Percentiles rank a stretch among this genome's conserved stretches.
Conservation (phyloP, 78 protist species). For the Dictyostelium purpureum region DNA sequence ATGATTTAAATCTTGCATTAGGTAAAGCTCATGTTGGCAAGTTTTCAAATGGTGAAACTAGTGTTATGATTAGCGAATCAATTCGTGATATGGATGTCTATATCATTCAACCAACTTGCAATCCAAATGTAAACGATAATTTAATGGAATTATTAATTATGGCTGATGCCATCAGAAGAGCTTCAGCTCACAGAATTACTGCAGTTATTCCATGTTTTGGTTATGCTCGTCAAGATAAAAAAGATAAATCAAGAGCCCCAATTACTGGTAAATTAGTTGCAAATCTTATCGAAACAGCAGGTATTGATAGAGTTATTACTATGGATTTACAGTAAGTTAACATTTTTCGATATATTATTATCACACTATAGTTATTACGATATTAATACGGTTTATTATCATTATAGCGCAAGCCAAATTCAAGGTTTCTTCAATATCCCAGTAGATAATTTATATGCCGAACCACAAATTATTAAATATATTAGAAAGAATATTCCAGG, state of each 20-base stretch:
- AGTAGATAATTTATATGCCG: constrained; percentile 91
- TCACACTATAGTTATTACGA: neutral
- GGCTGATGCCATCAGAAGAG: constrained; percentile 89
- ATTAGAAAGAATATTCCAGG: constrained; percentile 83
- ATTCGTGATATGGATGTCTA: constrained; percentile 88
- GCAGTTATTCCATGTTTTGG: constrained; percentile 92
- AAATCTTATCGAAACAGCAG: constrained; percentile 90
- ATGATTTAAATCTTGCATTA: constrained; percentile 74
- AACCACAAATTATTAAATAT: constrained; percentile 85
- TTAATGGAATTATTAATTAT: constrained; percentile 92
- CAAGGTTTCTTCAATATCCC: constrained; percentile 86
- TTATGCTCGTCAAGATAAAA: constrained; percentile 87
- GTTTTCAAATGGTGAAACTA: constrained; percentile 85
- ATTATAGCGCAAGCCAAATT: constrained; percentile 62
- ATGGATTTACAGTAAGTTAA: constrained; percentile 90
- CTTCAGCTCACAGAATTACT: constrained; percentile 89
- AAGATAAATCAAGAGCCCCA: constrained; percentile 88
- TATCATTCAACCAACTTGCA: constrained; percentile 87
- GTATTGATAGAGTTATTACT: constrained; percentile 90
- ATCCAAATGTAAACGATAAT: constrained; percentile 83
- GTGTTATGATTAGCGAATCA: constrained; percentile 79
- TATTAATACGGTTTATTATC: neutral
- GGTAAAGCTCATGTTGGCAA: constrained; percentile 83
- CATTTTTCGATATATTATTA: neutral
- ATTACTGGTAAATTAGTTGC: constrained; percentile 92